These are phyloP conservation scores for Ampelocalamus luodianensis DNA, from an alignment of 176 grass and related monocot genomes.

Conservation along the genomic window DNA sequence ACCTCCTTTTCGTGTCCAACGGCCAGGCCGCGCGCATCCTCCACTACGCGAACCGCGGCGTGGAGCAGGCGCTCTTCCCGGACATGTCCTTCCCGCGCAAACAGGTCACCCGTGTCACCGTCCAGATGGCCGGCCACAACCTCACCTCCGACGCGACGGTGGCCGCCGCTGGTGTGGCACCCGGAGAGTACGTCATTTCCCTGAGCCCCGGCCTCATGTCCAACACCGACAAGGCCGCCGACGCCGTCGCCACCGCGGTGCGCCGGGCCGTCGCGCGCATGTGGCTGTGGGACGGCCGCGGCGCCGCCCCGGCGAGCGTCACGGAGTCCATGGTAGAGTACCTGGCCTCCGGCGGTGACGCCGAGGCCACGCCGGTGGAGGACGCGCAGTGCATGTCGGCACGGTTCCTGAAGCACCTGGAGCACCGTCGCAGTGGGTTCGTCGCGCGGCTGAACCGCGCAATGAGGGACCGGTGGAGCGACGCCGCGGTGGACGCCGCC, in stretches of 20 bases:
- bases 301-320: conserved; percentile 42
- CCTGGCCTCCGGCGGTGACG: conserved; percentile 28
- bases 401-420: conserved; percentile 55
- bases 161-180: background rate
- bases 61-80: conserved; percentile 71
- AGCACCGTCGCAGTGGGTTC: conserved; percentile 53
- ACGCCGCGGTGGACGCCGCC: conserved; percentile 52
- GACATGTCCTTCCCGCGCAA: conserved; percentile 58
- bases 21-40: conserved; percentile 64
- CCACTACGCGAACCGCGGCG: conserved; percentile 50
- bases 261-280: conserved; percentile 61
- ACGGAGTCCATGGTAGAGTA: conserved; percentile 63
- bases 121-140: conserved; percentile 49
- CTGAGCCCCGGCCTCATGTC: conserved; percentile 55
- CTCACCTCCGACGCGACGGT: conserved; percentile 39
- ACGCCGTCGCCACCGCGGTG: conserved; percentile 46
- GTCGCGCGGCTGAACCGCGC: conserved; percentile 73
- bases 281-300: conserved; percentile 69
- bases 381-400: conserved; percentile 35
- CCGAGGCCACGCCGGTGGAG: background rate
- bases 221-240: background rate
- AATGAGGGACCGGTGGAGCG: conserved; percentile 69
- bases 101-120: conserved; percentile 55
- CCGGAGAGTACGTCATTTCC: conserved; percentile 50
- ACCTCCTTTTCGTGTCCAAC: conserved; percentile 74